Conservation (phyloP, 352 stramenopile species). For the Phytophthora pluvialis region DNA sequence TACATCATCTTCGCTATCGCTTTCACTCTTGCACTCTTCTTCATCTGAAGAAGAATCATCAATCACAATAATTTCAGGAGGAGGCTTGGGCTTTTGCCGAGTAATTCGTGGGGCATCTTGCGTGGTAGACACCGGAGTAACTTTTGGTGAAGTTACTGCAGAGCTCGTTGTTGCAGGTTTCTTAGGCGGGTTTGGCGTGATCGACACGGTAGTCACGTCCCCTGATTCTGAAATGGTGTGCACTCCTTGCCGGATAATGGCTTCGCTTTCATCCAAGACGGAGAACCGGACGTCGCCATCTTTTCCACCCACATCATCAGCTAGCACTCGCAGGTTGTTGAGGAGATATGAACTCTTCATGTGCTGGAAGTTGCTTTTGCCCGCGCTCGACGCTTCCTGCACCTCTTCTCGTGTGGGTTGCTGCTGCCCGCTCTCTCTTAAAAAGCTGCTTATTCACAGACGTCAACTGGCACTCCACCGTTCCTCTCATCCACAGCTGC, state of each 20-base stretch:
- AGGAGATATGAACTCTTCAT: slow-evolving; percentile 47
- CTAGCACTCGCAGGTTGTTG: slow-evolving; percentile 44
- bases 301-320: slow-evolving; percentile 31
- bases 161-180: not conserved
- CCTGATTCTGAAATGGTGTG: slow-evolving; percentile 30
- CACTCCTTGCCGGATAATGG: slow-evolving; percentile 39
- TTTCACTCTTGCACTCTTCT: slow-evolving; percentile 23
- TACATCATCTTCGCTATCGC: slow-evolving; percentile 19
- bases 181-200: slow-evolving; percentile 2
- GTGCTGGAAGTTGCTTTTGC: slow-evolving; percentile 43
- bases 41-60: slow-evolving; percentile 32
- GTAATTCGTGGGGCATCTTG: not conserved
- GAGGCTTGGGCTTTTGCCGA: not conserved
- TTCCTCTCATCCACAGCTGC: slow-evolving; percentile 84
- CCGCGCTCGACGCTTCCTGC: slow-evolving; percentile 22
- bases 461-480: slow-evolving; percentile 71
- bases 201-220: slow-evolving; percentile 24
- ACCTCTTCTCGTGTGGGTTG: slow-evolving; percentile 28
- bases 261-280: slow-evolving; percentile 34
- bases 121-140: not conserved
- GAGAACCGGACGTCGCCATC: slow-evolving; percentile 44
- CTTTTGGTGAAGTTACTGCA: not conserved
- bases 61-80: slow-evolving; percentile 36
- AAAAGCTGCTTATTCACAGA: slow-evolving; percentile 25
- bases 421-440: slow-evolving; percentile 2